Evolutionary conservation across 768 basidiomycete genomes (phyloP).

Genomic region (Lentinula edodes): DNA sequence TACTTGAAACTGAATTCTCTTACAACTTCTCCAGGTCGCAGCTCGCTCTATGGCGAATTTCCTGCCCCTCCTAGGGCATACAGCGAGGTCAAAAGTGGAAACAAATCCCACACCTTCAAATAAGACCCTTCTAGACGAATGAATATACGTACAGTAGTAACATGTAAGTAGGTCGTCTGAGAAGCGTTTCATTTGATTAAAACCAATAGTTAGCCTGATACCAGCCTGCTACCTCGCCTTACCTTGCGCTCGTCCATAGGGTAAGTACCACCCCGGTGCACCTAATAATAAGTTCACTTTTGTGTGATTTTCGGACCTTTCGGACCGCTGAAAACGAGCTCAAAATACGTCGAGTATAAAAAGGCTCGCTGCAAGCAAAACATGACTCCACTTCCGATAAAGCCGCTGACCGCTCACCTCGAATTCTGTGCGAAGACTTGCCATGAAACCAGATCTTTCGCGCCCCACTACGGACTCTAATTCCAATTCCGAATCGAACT

Average conservation of each 20-base stretch:
- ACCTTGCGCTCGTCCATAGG: too few relatives aligned
- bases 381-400: neutral
- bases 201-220: neutral
- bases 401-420: neutral
- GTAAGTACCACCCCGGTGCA: too few relatives aligned
- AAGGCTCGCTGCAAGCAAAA: neutral
- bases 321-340: neutral
- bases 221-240: neutral
- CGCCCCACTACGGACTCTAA: neutral
- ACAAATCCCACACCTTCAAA: constrained; percentile 66
- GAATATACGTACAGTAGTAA: neutral
- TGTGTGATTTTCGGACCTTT: neutral
- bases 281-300: too few relatives aligned
- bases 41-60: constrained; percentile 47
- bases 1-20: neutral
- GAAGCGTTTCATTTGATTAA: neutral
- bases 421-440: neutral
- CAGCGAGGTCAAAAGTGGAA: constrained; percentile 62
- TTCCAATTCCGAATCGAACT: neutral
- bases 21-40: neutral
- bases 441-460: neutral
- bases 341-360: neutral
- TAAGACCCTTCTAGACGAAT: neutral
- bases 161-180: neutral
- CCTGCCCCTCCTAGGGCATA: constrained; percentile 60